phyloP scores from a whole-genome alignment of 768 basidiomycete genomes.

The Mrakia frigida region DNA sequence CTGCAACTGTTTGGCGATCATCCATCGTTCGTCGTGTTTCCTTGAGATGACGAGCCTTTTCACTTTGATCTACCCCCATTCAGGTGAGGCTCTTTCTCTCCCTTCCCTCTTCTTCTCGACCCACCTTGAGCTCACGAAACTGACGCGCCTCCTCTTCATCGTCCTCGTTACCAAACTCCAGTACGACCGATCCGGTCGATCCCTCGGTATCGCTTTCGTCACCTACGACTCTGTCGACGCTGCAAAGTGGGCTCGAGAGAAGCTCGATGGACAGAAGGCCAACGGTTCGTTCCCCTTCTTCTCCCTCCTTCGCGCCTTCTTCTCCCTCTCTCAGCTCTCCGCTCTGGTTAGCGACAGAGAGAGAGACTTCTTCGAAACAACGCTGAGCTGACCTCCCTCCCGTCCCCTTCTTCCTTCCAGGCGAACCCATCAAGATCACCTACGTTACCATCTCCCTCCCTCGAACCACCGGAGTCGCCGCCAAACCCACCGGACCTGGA shows the following conservation, averaged over 20 bases:
- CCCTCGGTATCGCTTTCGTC: conserved; percentile 27
- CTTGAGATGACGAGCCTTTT: conserved; percentile 20
- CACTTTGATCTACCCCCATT: conserved; percentile 18
- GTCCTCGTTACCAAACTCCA: neutral
- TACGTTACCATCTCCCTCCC: conserved; percentile 15
- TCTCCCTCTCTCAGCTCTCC: neutral
- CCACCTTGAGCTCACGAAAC: neutral
- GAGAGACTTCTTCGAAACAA: neutral
- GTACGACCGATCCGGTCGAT: conserved; percentile 34
- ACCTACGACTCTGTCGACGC: conserved; percentile 21
- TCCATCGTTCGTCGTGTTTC: conserved; percentile 5
- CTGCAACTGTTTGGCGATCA: neutral
- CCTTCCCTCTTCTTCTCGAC: neutral
- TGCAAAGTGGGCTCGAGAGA: conserved; percentile 26
- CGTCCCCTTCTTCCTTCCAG: neutral
- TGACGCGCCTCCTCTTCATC: neutral
- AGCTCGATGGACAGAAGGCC: conserved; percentile 32
- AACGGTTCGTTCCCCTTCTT: conserved; percentile 7
- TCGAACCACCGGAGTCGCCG: neutral
- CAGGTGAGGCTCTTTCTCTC: conserved; percentile 8
- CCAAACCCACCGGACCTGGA: neutral
- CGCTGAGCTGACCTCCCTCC: neutral
- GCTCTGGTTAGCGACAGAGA: neutral
- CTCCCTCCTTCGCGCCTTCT: no score
- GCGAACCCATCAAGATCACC: conserved; percentile 28